These are phyloP conservation scores for Phytophthora pluvialis DNA, from an alignment of 352 stramenopile genomes.

Conservation along the genomic window DNA sequence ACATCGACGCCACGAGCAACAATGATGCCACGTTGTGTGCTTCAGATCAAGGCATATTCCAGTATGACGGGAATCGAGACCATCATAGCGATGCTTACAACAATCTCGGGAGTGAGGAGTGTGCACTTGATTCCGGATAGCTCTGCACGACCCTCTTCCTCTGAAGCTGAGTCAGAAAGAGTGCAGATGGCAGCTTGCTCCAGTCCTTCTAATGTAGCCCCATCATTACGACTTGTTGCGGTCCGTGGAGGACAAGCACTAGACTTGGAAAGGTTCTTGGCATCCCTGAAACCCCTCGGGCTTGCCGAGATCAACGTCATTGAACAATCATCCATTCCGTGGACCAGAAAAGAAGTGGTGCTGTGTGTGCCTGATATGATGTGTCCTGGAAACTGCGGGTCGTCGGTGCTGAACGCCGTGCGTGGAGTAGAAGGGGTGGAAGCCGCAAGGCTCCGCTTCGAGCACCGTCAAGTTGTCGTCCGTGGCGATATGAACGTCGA, in stretches of 20 bases:
- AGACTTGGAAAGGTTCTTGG: slow-evolving; percentile 30
- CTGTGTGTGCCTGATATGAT: slow-evolving; percentile 81
- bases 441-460: slow-evolving; percentile 60
- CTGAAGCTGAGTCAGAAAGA: not conserved
- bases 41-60: slow-evolving; percentile 40
- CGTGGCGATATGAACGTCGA: slow-evolving; percentile 54
- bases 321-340: slow-evolving; percentile 44
- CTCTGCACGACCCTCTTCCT: not conserved
- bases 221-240: slow-evolving; percentile 31
- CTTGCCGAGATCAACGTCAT: slow-evolving; percentile 46
- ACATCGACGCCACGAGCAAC: slow-evolving; percentile 15
- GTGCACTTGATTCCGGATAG: slow-evolving; percentile 45
- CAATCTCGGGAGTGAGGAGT: slow-evolving; percentile 51
- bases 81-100: slow-evolving; percentile 50
- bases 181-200: not conserved
- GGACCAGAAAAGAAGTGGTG: slow-evolving; percentile 70
- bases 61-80: slow-evolving; percentile 34
- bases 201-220: not conserved
- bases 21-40: slow-evolving; percentile 38
- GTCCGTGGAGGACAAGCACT: slow-evolving; percentile 44
- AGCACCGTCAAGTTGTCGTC: slow-evolving; percentile 61
- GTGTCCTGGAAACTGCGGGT: slow-evolving; percentile 79
- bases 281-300: slow-evolving; percentile 30
- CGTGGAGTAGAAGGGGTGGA: slow-evolving; percentile 52
- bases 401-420: slow-evolving; percentile 71